Conservation (phyloP, 257 asterid species). For the Solanum chilense region DNA sequence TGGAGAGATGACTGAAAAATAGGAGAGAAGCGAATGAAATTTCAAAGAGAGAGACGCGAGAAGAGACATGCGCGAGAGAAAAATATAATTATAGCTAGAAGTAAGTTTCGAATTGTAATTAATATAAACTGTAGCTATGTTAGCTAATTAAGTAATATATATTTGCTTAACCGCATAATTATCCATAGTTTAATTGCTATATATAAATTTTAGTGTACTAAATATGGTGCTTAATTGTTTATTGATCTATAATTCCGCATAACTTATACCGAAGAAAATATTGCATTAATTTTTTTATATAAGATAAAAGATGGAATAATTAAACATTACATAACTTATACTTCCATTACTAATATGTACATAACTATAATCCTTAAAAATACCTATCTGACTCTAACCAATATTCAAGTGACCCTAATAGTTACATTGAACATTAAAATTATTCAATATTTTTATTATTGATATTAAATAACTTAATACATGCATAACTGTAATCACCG, state of each 20-base stretch:
- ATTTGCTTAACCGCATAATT: background rate
- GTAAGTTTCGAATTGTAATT: background rate
- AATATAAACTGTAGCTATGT: background rate
- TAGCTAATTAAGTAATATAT: no score
- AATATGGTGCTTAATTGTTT: background rate
- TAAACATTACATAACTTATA: background rate
- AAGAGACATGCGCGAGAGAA: background rate
- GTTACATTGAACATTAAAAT: background rate
- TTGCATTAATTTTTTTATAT: background rate
- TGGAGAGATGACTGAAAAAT: background rate
- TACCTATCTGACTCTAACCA: background rate
- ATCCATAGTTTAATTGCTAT: background rate
- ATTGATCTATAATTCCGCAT: background rate
- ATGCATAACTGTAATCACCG: background rate
- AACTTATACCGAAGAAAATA: background rate
- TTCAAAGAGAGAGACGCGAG: background rate
- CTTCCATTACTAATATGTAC: background rate
- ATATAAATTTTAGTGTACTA: background rate
- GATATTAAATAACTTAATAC: background rate
- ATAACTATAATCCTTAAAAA: background rate
- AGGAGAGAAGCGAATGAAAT: background rate
- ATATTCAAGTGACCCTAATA: background rate
- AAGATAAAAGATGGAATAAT: background rate
- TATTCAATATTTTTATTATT: background rate
- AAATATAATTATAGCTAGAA: no score